A percentile compares a stretch with the other conserved stretches of the same genome.
These are phyloP conservation scores for Wickerhamiella alocasiicola DNA, from an alignment of 805 yeast species.

Conservation along the genomic window DNA sequence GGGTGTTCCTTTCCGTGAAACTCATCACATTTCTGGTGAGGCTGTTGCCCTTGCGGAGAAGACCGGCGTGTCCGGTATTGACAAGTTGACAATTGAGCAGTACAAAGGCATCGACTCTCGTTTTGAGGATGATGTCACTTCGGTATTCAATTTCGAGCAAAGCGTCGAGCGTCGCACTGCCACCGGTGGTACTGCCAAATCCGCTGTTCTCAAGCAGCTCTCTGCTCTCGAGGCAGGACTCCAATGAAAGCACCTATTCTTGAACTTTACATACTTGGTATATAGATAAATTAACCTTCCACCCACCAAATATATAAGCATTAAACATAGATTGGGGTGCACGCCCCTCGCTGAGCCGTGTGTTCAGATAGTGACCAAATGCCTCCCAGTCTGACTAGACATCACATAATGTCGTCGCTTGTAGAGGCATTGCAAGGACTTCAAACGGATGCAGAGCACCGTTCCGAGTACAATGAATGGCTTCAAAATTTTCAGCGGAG, in stretches of 20 bases:
- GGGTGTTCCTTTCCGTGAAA: conserved; percentile 98
- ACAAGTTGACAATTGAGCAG: conserved; percentile 64
- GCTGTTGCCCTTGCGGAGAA: conserved; percentile 90
- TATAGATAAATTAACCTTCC: no score
- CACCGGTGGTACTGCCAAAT: conserved; percentile 91
- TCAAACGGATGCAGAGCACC: conserved; percentile 17
- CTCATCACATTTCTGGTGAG: conserved; percentile 97
- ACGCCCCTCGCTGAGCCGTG: no score
- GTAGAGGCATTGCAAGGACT: conserved; percentile 21
- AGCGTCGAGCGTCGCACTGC: conserved; percentile 96
- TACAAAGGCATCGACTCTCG: conserved; percentile 68
- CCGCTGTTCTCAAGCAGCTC: conserved; percentile 75
- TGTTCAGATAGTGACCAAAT: no score
- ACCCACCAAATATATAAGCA: no score
- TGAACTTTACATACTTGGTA: no score
- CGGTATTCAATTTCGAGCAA: conserved; percentile 81
- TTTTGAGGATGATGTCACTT: conserved; percentile 67
- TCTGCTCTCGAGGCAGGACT: no score
- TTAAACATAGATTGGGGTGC: no score
- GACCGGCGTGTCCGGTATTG: conserved; percentile 65
- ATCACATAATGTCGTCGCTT: conserved; percentile 28
- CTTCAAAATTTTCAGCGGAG: conserved; percentile 71
- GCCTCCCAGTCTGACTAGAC: no score
- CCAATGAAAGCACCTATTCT: no score
- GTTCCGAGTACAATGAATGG: conserved; percentile 37